Base-by-base conservation (phyloP, 2,329 filamentous ascomycete species). In the Beauveria asiatica region DNA sequence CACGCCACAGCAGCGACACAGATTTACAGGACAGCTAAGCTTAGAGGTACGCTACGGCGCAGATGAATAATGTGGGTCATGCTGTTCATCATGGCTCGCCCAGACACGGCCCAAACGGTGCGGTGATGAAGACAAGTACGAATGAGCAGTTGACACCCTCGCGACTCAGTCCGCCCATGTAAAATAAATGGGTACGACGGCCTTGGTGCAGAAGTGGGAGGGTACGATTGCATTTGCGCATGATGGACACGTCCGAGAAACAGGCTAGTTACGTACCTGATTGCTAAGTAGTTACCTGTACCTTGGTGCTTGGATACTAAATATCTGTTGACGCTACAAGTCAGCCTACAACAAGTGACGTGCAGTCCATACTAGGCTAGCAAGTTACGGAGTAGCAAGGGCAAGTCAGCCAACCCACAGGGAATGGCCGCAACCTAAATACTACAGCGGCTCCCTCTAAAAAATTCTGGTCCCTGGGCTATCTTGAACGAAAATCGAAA, bases 381-480 rank as follows among this genome's bases (percentile, higher is more conserved):
- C 9, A n/a, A 30, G 27, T 30, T 30, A 30, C 27, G 27, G 27
- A 30, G 27, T 50, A 19, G 16, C 5, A 8, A 51, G 48, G 27
- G 11, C 33, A 37, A 37, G 13, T 37, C 46, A 49, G 25, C 17
- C 46, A 17, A 33, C 21, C 49, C 50, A 41, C 33, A 41, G 37
- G 50, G 11, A 37, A 37, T 16, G 21, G 30, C 37, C 9, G 19
- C 37, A 25, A 16, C 33, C 33, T 37, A 37, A 37, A 16, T 37
- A 10, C 27, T 33, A 50, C 17, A 59, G 41, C 25, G 57, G 41
- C 48, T 52, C n/a, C 17, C 41, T n/a, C 49, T 46, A 27, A 53
- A 60, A 60, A 60, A 60, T 8, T 60, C 50, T 54, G 50, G 50
- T 37, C 6, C 33, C 57, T 17, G 27, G 57, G 19, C 50, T 33